Percentiles rank a stretch among this genome's conserved stretches.
These are phyloP conservation scores for Coleophoma cylindrospora DNA, from an alignment of 2,329 filamentous ascomycete genomes.

Conservation along the genomic window DNA sequence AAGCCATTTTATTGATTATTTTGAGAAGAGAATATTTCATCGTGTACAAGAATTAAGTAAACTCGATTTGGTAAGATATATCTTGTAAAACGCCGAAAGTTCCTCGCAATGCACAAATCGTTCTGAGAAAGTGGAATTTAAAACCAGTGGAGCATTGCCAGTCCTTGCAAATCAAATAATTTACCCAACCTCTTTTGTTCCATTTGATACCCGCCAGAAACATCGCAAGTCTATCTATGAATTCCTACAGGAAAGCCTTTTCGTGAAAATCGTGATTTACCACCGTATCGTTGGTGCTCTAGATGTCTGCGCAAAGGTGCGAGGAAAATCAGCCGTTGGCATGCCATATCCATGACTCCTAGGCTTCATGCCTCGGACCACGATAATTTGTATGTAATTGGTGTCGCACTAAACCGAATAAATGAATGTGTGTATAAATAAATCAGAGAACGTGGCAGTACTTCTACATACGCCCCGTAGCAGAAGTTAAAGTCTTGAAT, in stretches of 20 bases:
- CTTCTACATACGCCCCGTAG: no score
- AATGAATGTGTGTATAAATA: background rate
- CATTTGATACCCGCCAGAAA: conserved; percentile 8
- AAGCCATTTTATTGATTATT: no score
- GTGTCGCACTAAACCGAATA: no score
- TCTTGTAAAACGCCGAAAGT: background rate
- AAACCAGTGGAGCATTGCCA: no score
- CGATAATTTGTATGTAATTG: no score
- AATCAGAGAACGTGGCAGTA: background rate
- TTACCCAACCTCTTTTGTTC: conserved; percentile 6
- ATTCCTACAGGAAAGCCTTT: background rate
- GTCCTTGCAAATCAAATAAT: background rate
- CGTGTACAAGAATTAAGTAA: conserved; percentile 12
- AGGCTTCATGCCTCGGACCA: no score
- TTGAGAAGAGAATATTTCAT: no score
- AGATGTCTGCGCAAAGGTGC: background rate
- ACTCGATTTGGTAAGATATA: no score
- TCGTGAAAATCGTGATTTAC: background rate
- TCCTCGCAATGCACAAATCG: background rate
- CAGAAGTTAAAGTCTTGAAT: no score
- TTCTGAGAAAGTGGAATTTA: no score
- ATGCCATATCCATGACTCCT: background rate
- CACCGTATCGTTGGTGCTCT: conserved; percentile 1
- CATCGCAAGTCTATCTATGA: conserved; percentile 6
- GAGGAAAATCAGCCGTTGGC: background rate